A percentile compares a stretch with the other conserved stretches of the same genome.
Conservation (phyloP, 257 asterid species). For the Capsicum chinense region DNA sequence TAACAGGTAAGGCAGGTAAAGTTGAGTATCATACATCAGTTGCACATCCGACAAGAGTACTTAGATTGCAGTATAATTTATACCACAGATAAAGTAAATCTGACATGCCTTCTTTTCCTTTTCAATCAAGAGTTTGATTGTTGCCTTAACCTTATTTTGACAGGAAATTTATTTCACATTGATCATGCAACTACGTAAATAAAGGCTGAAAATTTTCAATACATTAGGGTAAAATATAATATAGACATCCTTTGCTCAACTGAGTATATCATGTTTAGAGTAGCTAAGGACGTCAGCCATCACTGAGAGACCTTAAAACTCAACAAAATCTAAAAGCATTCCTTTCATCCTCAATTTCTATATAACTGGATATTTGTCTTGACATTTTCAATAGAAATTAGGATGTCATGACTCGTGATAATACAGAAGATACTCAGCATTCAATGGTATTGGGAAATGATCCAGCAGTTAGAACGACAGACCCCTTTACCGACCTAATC, state of each 20-base stretch:
- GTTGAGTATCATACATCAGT: neutral
- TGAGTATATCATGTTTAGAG: neutral
- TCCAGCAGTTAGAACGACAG: neutral
- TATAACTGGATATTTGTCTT: neutral
- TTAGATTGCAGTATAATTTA: neutral
- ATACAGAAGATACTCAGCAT: neutral
- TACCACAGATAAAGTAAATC: slow-evolving; percentile 9
- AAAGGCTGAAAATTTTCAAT: neutral
- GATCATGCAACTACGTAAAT: neutral
- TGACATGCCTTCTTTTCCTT: slow-evolving; percentile 6
- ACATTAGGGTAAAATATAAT: neutral
- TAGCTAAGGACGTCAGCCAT: neutral
- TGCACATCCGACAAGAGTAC: neutral
- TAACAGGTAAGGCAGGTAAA: neutral
- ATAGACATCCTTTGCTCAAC: neutral
- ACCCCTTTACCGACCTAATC: neutral
- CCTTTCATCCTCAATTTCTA: slow-evolving; percentile 5
- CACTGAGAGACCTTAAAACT: neutral
- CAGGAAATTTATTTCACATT: neutral
- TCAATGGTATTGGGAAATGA: neutral
- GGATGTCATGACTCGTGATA: neutral
- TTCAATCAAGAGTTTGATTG: neutral
- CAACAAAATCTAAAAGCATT: neutral
- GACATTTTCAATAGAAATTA: neutral
- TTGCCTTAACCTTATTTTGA: neutral